These are phyloP conservation scores for Trypanosoma scelopori DNA, from an alignment of 208 protist species.

Conservation along the genomic window DNA sequence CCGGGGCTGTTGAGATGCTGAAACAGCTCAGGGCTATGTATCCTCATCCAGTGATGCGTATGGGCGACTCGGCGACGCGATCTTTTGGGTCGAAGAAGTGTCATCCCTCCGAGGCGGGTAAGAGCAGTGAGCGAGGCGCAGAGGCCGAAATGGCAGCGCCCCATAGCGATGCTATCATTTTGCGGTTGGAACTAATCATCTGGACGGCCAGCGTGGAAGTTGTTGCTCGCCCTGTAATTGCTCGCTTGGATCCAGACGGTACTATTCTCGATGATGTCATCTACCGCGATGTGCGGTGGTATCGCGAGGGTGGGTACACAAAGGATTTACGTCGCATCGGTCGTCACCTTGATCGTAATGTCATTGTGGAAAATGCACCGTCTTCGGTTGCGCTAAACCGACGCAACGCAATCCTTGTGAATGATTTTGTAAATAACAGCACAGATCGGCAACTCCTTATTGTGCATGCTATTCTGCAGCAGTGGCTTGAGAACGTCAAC, in stretches of 20 bases:
- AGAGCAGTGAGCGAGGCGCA: background rate
- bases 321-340: constrained; percentile 87
- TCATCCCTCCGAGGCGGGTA: constrained; percentile 4
- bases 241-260: constrained; percentile 64
- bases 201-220: constrained; percentile 88
- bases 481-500: constrained; percentile 58
- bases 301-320: constrained; percentile 70
- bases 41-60: constrained; percentile 38
- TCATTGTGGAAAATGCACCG: constrained; percentile 92
- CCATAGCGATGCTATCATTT: constrained; percentile 16
- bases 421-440: constrained; percentile 75
- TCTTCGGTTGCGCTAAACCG: constrained; percentile 79
- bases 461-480: constrained; percentile 58
- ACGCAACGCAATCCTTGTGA: constrained; percentile 81
- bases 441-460: constrained; percentile 73
- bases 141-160: background rate
- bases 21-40: constrained; percentile 43
- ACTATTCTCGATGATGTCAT: constrained; percentile 81
- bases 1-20: constrained; percentile 65
- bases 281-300: constrained; percentile 89
- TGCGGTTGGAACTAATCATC: constrained; percentile 81
- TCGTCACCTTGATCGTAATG: constrained; percentile 58
- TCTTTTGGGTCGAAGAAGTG: constrained; percentile 5
- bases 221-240: constrained; percentile 69
- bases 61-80: constrained; percentile 19